Percentiles rank a stretch among this genome's conserved stretches.
These are phyloP conservation scores for Mallotus japonicus DNA, from an alignment of 441 rosid genomes.

Conservation along the genomic window DNA sequence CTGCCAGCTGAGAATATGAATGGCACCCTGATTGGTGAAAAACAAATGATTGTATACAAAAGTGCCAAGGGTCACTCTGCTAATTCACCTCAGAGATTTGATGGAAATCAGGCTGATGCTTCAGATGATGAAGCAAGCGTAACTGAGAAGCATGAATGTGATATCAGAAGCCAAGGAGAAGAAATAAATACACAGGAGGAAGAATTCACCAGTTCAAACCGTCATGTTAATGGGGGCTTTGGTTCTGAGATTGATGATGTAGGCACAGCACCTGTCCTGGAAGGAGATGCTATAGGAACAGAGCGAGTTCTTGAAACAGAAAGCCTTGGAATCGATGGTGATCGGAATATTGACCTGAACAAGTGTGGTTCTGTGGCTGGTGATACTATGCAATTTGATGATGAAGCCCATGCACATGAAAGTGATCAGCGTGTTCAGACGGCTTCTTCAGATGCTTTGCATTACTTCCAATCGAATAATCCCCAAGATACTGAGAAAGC, in stretches of 20 bases:
- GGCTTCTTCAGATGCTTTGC: slow-evolving; percentile 27
- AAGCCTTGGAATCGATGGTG: slow-evolving; percentile 53
- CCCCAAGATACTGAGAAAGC: slow-evolving; percentile 36
- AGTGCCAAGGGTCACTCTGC: slow-evolving; percentile 45
- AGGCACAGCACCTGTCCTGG: slow-evolving; percentile 54
- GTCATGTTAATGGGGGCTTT: slow-evolving; percentile 56
- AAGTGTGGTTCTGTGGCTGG: slow-evolving; percentile 43
- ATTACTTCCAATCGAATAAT: slow-evolving; percentile 34
- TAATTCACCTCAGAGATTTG: slow-evolving; percentile 47
- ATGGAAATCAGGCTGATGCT: slow-evolving; percentile 38
- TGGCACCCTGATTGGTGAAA: slow-evolving; percentile 31
- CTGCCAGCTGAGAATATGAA: slow-evolving; percentile 26
- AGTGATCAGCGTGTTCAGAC: slow-evolving; percentile 36
- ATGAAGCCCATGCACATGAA: slow-evolving; percentile 50
- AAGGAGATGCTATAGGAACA: slow-evolving; percentile 64
- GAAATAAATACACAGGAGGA: slow-evolving; percentile 75
- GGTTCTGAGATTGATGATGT: slow-evolving; percentile 79
- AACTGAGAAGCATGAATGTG: slow-evolving; percentile 90
- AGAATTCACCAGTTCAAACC: slow-evolving; percentile 56
- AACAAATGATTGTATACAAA: slow-evolving; percentile 26
- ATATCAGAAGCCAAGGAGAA: slow-evolving; percentile 60
- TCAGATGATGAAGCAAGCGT: slow-evolving; percentile 72
- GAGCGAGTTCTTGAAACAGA: slow-evolving; percentile 82
- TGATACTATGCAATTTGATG: slow-evolving; percentile 82
- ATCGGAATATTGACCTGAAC: slow-evolving; percentile 39